A percentile compares a stretch with the other conserved stretches of the same genome.
Conservation (phyloP, 176 grass and related monocot species). For the Phoenix roebelenii region DNA sequence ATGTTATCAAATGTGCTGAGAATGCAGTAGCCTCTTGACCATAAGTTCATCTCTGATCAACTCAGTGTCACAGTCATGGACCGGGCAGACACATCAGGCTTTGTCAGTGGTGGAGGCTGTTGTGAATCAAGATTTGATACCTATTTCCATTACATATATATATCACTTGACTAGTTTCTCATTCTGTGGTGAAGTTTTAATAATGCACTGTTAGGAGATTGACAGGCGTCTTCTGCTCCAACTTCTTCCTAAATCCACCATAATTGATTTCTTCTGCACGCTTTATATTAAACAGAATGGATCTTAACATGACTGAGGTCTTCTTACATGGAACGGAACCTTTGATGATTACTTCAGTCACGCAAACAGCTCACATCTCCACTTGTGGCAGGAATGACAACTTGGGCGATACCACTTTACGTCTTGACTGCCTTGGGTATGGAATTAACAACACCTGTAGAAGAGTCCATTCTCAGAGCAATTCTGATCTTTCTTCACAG, state of each 20-base stretch:
- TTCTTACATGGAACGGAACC: slow-evolving; percentile 6
- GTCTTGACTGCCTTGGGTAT: slow-evolving; percentile 1
- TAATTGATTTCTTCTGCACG: background rate
- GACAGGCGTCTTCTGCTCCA: background rate
- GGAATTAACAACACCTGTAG: background rate
- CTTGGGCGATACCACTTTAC: slow-evolving; percentile 6
- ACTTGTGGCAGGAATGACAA: background rate
- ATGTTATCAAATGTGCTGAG: background rate
- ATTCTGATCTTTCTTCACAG: slow-evolving; percentile 12
- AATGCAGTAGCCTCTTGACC: slow-evolving; percentile 3
- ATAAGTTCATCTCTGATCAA: slow-evolving; percentile 1
- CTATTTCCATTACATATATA: slow-evolving; percentile 57
- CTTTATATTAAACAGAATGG: background rate
- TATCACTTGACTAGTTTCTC: slow-evolving; percentile 23
- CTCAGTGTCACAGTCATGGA: slow-evolving; percentile 33
- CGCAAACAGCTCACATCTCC: slow-evolving; percentile 24
- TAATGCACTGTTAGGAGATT: background rate
- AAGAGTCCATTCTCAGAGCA: background rate
- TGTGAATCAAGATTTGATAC: slow-evolving; percentile 30
- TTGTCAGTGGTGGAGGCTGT: slow-evolving; percentile 55
- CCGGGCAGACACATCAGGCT: slow-evolving; percentile 54
- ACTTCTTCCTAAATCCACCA: background rate
- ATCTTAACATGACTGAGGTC: slow-evolving; percentile 3
- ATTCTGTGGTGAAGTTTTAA: slow-evolving; percentile 19
- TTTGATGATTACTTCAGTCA: background rate